A percentile compares a stretch with the other conserved stretches of the same genome.
phyloP scores from a whole-genome alignment of 2,329 filamentous ascomycete species.

The Neonectria coccinea region DNA sequence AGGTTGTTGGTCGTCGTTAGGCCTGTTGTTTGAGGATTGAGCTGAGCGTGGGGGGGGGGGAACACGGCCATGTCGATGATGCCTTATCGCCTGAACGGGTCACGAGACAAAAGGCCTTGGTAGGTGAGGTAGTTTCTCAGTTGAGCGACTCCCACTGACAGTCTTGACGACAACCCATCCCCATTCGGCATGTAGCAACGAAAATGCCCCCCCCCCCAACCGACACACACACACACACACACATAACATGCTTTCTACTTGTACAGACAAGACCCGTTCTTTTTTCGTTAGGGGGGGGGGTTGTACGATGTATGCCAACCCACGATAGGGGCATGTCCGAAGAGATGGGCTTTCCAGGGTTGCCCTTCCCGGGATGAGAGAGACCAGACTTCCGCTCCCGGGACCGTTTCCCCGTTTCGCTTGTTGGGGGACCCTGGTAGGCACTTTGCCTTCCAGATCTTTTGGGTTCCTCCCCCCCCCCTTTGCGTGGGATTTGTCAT shows the following conservation, averaged over 20 bases:
- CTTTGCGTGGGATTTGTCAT: not conserved
- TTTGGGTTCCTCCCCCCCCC: not conserved
- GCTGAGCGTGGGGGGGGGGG: conserved; percentile 1
- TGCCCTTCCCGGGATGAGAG: not conserved
- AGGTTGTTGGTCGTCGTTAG: not conserved
- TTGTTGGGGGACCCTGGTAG: not conserved
- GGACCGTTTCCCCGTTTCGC: conserved; percentile 10
- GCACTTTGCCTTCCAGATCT: not conserved
- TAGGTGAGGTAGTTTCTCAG: not conserved
- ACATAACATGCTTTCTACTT: not conserved
- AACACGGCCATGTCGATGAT: not conserved
- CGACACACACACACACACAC: conserved; percentile 5
- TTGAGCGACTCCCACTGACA: not conserved
- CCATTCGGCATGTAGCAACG: conserved; percentile 2
- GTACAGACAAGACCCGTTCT: not conserved
- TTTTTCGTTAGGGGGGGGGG: not conserved
- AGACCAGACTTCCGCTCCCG: not conserved
- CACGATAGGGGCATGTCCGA: conserved; percentile 4
- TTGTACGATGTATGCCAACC: not conserved
- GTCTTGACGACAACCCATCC: not conserved
- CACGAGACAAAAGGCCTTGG: not conserved
- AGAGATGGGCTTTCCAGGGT: not conserved
- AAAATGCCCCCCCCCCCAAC: not conserved
- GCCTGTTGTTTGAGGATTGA: not conserved
- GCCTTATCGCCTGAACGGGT: not conserved